These are phyloP conservation scores for Fusarium longipes DNA, from an alignment of 2,329 filamentous ascomycete species.

Conservation along the genomic window DNA sequence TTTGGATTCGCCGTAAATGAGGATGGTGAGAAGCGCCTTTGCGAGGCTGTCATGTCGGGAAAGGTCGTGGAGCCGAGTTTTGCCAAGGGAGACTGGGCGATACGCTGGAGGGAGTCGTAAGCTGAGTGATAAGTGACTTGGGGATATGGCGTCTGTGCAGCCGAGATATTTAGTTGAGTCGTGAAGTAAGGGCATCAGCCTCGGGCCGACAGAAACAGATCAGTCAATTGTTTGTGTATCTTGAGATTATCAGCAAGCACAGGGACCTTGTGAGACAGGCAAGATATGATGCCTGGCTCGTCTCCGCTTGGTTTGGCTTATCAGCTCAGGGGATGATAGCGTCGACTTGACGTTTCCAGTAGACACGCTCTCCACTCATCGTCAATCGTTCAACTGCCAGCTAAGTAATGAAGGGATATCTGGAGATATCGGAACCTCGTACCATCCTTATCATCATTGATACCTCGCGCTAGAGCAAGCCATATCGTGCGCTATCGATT, in stretches of 20 bases:
- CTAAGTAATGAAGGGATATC: neutral
- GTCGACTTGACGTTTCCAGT: neutral
- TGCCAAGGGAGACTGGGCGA: constrained; percentile 70
- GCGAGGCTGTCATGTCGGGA: constrained; percentile 69
- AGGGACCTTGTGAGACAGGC: neutral
- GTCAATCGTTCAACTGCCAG: neutral
- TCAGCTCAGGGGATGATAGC: neutral
- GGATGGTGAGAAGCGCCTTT: constrained; percentile 53
- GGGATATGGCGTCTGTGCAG: neutral
- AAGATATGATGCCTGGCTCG: neutral
- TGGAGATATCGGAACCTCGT: neutral
- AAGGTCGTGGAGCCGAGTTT: constrained; percentile 69
- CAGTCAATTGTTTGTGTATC: neutral
- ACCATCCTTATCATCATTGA: neutral
- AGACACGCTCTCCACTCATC: neutral
- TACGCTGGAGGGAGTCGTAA: constrained; percentile 63
- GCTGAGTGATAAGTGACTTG: neutral
- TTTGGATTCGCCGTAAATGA: constrained; percentile 59
- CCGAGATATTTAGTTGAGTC: neutral
- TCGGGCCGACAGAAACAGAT: constrained; percentile 8
- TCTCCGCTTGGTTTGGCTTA: neutral
- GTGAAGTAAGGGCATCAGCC: neutral
- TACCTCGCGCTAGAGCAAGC: neutral
- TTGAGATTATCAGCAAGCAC: neutral
- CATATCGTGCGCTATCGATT: neutral